Percentiles rank a stretch among this genome's conserved stretches.
phyloP scores from a whole-genome alignment of 1,139 yeast species.

The Yamadazyma friedrichii region DNA sequence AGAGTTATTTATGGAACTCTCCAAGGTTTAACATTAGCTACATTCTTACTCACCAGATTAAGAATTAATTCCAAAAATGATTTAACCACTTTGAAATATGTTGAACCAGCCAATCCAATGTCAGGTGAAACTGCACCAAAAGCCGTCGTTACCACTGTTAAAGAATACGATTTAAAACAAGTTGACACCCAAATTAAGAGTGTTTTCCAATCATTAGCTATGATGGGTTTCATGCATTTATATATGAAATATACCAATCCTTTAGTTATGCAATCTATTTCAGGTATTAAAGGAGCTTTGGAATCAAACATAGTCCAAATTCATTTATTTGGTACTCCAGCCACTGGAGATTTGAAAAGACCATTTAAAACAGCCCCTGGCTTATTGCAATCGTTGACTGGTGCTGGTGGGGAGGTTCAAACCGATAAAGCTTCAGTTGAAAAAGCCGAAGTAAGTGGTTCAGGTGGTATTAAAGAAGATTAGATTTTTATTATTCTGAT shows the following conservation, averaged over 20 bases:
- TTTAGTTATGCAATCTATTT: conserved; percentile 87
- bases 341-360: conserved; percentile 91
- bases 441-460: conserved; percentile 80
- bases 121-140: conserved; percentile 70
- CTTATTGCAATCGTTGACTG: conserved; percentile 69
- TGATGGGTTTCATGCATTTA: conserved; percentile 98
- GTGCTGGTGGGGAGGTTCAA: conserved; percentile 49
- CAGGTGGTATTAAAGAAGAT: conserved; percentile 91
- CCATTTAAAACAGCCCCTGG: conserved; percentile 91
- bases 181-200: conserved; percentile 76
- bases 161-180: conserved; percentile 91
- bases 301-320: conserved; percentile 92
- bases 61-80: conserved; percentile 77
- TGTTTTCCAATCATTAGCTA: conserved; percentile 85
- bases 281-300: conserved; percentile 85
- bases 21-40: conserved; percentile 61
- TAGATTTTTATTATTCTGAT: too few relatives aligned
- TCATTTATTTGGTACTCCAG: conserved; percentile 81
- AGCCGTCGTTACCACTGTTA: conserved; percentile 85
- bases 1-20: conserved; percentile 71
- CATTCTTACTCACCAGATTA: conserved; percentile 64
- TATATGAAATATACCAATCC: conserved; percentile 99
- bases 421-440: conserved; percentile 88
- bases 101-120: conserved; percentile 82
- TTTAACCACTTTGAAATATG: conserved; percentile 87